These are phyloP conservation scores for Peribolospora baueri DNA, from an alignment of 768 basidiomycete species.

Conservation along the genomic window DNA sequence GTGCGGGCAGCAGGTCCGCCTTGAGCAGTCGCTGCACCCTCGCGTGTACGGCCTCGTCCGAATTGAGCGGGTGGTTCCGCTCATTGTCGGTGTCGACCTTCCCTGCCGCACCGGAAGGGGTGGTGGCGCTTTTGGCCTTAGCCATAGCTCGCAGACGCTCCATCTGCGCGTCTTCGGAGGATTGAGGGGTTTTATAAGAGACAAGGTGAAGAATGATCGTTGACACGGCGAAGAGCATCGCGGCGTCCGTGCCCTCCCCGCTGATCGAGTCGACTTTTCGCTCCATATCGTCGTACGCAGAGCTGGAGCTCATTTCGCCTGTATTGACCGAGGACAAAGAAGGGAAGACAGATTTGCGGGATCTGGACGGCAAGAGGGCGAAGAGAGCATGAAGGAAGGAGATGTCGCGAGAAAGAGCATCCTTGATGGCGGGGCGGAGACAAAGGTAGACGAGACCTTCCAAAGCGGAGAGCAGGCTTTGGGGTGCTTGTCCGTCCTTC, in stretches of 20 bases:
- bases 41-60: constrained; percentile 1
- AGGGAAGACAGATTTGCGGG: constrained; percentile 28
- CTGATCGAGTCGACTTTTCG: background rate
- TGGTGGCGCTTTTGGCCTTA: constrained; percentile 33
- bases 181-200: constrained; percentile 44
- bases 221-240: constrained; percentile 52
- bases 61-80: background rate
- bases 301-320: constrained; percentile 8
- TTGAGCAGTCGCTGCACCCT: constrained; percentile 20
- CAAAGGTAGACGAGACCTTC: constrained; percentile 74
- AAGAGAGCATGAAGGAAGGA: constrained; percentile 27
- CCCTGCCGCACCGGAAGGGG: constrained; percentile 5
- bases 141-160: constrained; percentile 15
- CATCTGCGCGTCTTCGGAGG: constrained; percentile 30
- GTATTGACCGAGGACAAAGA: constrained; percentile 29
- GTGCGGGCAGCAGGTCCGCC: constrained; percentile 24
- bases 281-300: constrained; percentile 3
- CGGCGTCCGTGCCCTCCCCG: constrained; percentile 13
- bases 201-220: constrained; percentile 53
- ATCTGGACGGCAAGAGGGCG: background rate
- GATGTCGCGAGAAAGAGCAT: constrained; percentile 31
- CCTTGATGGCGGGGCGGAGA: constrained; percentile 36
- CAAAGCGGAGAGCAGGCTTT: constrained; percentile 32
- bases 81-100: background rate
- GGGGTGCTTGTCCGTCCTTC: no score